phyloP scores from a whole-genome alignment of 2,329 filamentous ascomycete genomes.

The Xylariaceae sp. region DNA sequence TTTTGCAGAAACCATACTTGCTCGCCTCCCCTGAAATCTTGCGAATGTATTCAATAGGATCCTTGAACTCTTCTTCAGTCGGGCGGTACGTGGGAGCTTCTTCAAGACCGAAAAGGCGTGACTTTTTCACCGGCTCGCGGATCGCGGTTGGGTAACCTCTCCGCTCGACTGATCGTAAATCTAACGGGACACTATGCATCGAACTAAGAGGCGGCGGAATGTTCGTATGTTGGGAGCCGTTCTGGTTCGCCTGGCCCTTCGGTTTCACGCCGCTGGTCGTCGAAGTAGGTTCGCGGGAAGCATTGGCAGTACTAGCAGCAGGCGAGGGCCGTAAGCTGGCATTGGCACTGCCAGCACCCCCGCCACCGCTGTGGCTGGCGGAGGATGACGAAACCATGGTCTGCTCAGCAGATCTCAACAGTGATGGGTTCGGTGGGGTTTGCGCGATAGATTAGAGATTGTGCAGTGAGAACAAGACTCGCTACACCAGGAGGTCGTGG shows the following conservation, averaged over 20 bases:
- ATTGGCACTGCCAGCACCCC: slow-evolving; percentile 41
- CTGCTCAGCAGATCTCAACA: slow-evolving; percentile 11
- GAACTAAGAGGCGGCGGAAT: slow-evolving; percentile 50
- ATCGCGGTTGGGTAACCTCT: slow-evolving; percentile 74
- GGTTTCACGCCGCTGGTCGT: slow-evolving; percentile 36
- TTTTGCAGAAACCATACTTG: slow-evolving; percentile 89
- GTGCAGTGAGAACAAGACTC: slow-evolving; percentile 5
- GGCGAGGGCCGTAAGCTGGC: slow-evolving; percentile 50
- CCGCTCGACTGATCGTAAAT: slow-evolving; percentile 85
- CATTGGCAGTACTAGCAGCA: slow-evolving; percentile 35
- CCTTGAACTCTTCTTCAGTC: slow-evolving; percentile 88
- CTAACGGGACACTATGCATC: slow-evolving; percentile 60
- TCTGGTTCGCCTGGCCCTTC: slow-evolving; percentile 50
- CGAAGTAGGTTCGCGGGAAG: slow-evolving; percentile 33
- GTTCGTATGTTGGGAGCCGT: slow-evolving; percentile 49
- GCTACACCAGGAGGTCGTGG: slow-evolving; percentile 9
- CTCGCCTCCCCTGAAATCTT: slow-evolving; percentile 84
- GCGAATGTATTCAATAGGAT: slow-evolving; percentile 87
- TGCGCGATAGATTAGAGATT: not conserved
- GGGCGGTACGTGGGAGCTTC: slow-evolving; percentile 89
- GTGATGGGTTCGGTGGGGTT: not conserved
- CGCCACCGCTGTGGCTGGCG: slow-evolving; percentile 36
- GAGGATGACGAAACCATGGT: slow-evolving; percentile 40
- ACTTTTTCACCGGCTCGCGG: slow-evolving; percentile 70
- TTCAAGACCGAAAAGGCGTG: slow-evolving; percentile 74